Conservation (phyloP, 805 yeast genomes). For the Vanderwaltozyma yarrowii region DNA sequence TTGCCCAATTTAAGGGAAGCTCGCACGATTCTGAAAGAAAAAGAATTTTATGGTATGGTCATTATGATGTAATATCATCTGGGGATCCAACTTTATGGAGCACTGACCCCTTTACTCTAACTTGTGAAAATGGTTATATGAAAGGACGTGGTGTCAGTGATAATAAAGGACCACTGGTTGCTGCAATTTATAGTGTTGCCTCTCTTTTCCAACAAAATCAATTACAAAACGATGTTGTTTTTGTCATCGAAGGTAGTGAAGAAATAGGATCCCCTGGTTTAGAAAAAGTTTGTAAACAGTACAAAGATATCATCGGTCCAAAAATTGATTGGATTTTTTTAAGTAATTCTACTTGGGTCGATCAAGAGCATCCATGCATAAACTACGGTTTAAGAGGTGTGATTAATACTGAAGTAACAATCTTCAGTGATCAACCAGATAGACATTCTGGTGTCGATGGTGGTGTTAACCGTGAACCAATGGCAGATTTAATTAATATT, state of each 20-base stretch:
- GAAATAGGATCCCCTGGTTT: slow-evolving; percentile 89
- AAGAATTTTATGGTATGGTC: slow-evolving; percentile 82
- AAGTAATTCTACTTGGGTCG: slow-evolving; percentile 91
- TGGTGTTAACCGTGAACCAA: slow-evolving; percentile 81
- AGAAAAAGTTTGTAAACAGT: slow-evolving; percentile 46
- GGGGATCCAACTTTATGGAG: slow-evolving; percentile 54
- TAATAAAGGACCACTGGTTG: slow-evolving; percentile 87
- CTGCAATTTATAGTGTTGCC: slow-evolving; percentile 80
- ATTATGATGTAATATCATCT: slow-evolving; percentile 89
- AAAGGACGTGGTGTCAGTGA: slow-evolving; percentile 92
- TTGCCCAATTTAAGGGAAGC: slow-evolving; percentile 55
- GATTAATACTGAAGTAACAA: slow-evolving; percentile 62
- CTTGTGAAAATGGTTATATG: slow-evolving; percentile 73
- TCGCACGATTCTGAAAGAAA: slow-evolving; percentile 16
- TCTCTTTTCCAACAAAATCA: slow-evolving; percentile 43
- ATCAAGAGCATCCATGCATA: slow-evolving; percentile 78
- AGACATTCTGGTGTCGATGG: slow-evolving; percentile 97
- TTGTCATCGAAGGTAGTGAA: slow-evolving; percentile 90
- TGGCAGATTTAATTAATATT: slow-evolving; percentile 70
- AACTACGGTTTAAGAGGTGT: slow-evolving; percentile 94
- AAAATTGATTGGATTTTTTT: slow-evolving; percentile 79
- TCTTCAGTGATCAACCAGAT: slow-evolving; percentile 70
- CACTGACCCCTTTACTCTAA: slow-evolving; percentile 66
- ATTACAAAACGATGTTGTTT: slow-evolving; percentile 64
- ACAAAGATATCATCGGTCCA: slow-evolving; percentile 47